Evolutionary conservation across 208 protist species (phyloP), one percentile per base, ranked within the genome.

Genomic region (Tritrichomonas musculus): DNA sequence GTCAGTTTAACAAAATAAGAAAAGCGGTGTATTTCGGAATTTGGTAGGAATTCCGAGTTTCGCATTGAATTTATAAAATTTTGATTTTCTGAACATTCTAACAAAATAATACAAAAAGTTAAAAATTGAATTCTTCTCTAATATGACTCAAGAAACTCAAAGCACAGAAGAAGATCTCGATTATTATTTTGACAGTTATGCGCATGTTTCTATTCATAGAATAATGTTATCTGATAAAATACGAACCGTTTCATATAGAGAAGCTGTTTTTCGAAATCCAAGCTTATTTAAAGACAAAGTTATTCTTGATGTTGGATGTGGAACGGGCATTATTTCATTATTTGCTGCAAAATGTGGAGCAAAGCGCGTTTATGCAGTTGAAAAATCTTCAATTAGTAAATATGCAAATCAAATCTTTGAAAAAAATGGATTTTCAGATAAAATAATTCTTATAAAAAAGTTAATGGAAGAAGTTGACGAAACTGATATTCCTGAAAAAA

Each of bases 171-270:
- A n/a, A n/a, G n/a, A n/a, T n/a, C n/a, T n/a, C 53, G 53, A 60
- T 60, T 60, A 60, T 17, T 60, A 60, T 60, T 60, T 60, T 60
- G 53, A 60, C 53, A 60, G 53, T 60, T 60, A 92, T 72, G 50
- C 88, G 39, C 88, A 92, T 41, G 69, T 92, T 72, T 50, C 55
- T 44, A 94, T 94, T 27, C 94, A 94, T 49, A 41, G 96, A 94
- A 97, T 99, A 95, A 99, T 99, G 98, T 95, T 99, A 53, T 98
- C 98, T 94, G 99, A 99, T 95, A 94, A 96, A 92, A 97, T 98
- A 80, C 96, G 99, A 94, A 99, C 98, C 39, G 95, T 96, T 44
- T 96, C 97, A 75, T 99, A 99, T 95, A 95, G 97, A 92, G 96
- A 97, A 88, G 97, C 98, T 20, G 99, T 99, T 94, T 95, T 97